These are phyloP conservation scores for Lathyrus tuberosus DNA, from an alignment of 306 rosid species.

Conservation along the genomic window DNA sequence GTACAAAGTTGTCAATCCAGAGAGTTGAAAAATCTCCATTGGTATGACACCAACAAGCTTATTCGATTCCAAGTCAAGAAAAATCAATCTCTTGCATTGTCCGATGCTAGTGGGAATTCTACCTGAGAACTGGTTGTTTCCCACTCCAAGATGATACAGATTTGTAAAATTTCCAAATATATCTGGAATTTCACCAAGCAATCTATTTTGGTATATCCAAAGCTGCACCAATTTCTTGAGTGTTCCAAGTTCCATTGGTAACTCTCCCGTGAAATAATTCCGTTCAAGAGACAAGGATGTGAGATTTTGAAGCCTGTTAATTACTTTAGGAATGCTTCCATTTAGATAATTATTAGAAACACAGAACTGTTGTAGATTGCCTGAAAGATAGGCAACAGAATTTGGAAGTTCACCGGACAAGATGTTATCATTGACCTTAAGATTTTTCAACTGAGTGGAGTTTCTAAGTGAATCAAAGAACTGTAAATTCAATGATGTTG, in stretches of 20 bases:
- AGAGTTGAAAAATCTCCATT: constrained; percentile 41
- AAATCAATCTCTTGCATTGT: constrained; percentile 15
- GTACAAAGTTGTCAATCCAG: constrained; percentile 15
- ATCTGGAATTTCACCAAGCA: constrained; percentile 51
- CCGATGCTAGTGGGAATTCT: constrained; percentile 42
- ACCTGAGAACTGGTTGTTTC: constrained; percentile 39
- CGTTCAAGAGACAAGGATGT: constrained; percentile 37
- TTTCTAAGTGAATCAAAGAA: constrained; percentile 44
- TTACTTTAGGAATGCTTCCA: constrained; percentile 44
- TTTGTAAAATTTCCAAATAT: constrained; percentile 49
- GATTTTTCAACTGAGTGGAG: constrained; percentile 20
- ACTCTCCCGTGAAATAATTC: constrained; percentile 38
- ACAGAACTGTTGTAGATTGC: constrained; percentile 40
- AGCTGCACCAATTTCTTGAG: constrained; percentile 21
- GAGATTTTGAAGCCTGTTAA: constrained; percentile 38
- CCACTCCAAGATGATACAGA: not conserved
- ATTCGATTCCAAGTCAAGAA: constrained; percentile 20
- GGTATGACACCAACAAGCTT: constrained; percentile 50
- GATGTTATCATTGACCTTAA: constrained; percentile 32
- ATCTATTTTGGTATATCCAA: not conserved
- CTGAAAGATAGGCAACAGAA: constrained; percentile 42
- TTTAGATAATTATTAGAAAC: constrained; percentile 32
- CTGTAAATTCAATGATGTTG: constrained; percentile 30
- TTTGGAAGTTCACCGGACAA: constrained; percentile 47
- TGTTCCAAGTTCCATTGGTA: constrained; percentile 44